Evolutionary conservation across 225 moss, liverwort and hornwort genomes (phyloP).

Genomic region (Sphagnum tenellum): DNA sequence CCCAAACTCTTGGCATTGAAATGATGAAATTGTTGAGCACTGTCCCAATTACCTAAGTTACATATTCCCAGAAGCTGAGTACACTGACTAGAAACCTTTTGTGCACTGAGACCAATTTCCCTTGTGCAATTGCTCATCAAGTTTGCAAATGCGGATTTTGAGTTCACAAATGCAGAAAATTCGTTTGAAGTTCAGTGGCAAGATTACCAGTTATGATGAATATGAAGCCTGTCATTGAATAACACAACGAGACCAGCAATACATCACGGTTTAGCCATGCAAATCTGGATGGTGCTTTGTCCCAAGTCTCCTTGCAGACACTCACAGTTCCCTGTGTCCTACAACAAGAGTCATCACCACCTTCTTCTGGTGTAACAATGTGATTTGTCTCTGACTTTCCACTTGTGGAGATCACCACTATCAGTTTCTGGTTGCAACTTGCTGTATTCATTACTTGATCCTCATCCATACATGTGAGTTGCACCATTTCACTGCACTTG

Average conservation of each 20-base stretch:
- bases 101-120: too few species aligned
- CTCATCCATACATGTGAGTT: constrained; percentile 10
- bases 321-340: too few species aligned
- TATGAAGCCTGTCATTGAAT: constrained; percentile 79
- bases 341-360: background rate
- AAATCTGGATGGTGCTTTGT: constrained; percentile 1
- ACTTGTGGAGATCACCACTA: constrained; percentile 30
- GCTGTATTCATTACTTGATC: constrained; percentile 6
- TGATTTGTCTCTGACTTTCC: constrained; percentile 16
- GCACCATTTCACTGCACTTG: background rate
- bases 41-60: too few species aligned
- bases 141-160: too few species aligned
- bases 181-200: background rate
- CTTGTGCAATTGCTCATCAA: too few species aligned
- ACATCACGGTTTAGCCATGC: constrained; percentile 51
- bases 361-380: constrained; percentile 2
- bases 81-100: too few species aligned
- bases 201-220: constrained; percentile 75
- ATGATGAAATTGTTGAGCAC: too few species aligned
- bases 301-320: background rate
- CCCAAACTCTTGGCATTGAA: too few species aligned
- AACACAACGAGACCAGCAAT: constrained; percentile 59
- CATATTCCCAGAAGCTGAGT: too few species aligned
- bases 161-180: too few species aligned
- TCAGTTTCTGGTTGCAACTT: constrained; percentile 29